These are phyloP conservation scores for Camellia japonica DNA, from an alignment of 148 eudicot genomes.

Conservation along the genomic window DNA sequence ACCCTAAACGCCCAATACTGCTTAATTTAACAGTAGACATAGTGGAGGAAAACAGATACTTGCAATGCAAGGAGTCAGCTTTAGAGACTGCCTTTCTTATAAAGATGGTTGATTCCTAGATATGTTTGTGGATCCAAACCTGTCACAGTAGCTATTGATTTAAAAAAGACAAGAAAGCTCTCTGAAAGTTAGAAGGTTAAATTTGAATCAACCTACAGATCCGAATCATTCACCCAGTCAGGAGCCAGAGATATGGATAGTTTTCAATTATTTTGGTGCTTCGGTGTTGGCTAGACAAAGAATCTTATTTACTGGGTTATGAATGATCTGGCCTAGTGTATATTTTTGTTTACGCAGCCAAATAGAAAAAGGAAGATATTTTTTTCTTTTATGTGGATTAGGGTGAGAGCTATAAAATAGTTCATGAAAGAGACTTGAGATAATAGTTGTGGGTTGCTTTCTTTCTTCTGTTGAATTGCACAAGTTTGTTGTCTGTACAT, in stretches of 20 bases:
- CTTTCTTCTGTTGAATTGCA: constrained; percentile 5
- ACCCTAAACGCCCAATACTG: constrained; percentile 76
- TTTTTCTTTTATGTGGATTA: neutral
- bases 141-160: neutral
- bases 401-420: neutral
- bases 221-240: neutral
- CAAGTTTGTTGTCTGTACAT: constrained; percentile 14
- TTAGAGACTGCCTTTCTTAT: constrained; percentile 78
- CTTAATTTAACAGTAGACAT: constrained; percentile 71
- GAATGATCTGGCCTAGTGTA: neutral
- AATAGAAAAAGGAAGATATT: neutral
- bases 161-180: neutral
- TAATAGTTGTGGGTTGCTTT: neutral
- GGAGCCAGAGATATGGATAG: neutral
- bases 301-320: neutral
- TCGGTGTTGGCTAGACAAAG: neutral
- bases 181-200: neutral
- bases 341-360: neutral
- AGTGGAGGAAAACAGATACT: constrained; percentile 83
- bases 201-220: neutral
- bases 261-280: neutral
- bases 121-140: constrained; percentile 12
- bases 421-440: neutral
- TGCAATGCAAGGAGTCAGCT: constrained; percentile 87
- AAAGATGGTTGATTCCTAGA: constrained; percentile 61